Conservation (phyloP, 257 asterid genomes). For the Primulina tabacum region DNA sequence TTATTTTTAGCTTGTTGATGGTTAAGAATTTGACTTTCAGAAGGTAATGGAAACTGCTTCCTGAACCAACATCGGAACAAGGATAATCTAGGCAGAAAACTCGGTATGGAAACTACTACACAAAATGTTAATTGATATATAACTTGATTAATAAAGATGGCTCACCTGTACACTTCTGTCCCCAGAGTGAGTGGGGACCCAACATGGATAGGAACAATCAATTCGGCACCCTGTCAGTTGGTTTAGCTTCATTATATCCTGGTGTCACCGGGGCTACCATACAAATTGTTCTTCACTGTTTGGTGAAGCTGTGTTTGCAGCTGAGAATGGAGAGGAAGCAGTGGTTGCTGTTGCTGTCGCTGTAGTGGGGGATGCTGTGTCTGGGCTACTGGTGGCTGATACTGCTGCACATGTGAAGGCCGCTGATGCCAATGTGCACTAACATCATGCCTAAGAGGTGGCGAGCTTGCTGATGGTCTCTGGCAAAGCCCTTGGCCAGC, state of each 20-base stretch:
- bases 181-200: slow-evolving; percentile 33
- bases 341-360: slow-evolving; percentile 38
- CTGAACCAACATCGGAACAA: not conserved
- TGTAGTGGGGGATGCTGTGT: slow-evolving; percentile 28
- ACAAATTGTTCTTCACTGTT: slow-evolving; percentile 51
- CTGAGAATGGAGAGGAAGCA: slow-evolving; percentile 44
- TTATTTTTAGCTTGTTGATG: too few species aligned
- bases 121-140: not conserved
- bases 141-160: slow-evolving; percentile 14
- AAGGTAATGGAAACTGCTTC: too few species aligned
- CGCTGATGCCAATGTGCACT: slow-evolving; percentile 46
- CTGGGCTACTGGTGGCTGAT: slow-evolving; percentile 40
- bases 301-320: slow-evolving; percentile 60
- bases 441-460: slow-evolving; percentile 48
- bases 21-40: too few species aligned
- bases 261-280: slow-evolving; percentile 54
- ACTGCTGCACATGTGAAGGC: slow-evolving; percentile 45
- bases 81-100: slow-evolving; percentile 7
- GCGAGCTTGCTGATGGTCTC: slow-evolving; percentile 44
- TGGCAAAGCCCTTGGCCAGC: slow-evolving; percentile 49
- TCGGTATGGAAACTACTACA: slow-evolving; percentile 12
- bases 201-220: slow-evolving; percentile 37
- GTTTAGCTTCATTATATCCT: slow-evolving; percentile 51
- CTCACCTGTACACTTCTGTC: slow-evolving; percentile 69
- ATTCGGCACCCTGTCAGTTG: slow-evolving; percentile 22